These are phyloP conservation scores for Astraeus odoratus DNA, from an alignment of 768 basidiomycete genomes.

Conservation along the genomic window DNA sequence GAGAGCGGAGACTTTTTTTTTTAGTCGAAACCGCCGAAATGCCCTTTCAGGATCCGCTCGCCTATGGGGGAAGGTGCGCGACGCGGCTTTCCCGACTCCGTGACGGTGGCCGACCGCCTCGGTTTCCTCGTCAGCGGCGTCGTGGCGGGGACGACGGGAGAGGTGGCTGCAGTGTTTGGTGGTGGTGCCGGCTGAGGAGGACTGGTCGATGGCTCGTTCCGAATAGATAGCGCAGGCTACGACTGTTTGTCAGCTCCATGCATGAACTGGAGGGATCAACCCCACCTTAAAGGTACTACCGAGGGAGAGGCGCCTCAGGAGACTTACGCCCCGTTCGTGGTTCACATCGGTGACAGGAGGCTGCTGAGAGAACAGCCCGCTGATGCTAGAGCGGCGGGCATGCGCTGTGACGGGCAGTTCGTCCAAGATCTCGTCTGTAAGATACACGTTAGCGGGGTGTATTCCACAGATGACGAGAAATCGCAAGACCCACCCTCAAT, in stretches of 20 bases:
- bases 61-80: constrained; percentile 85
- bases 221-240: too few species aligned
- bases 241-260: constrained; percentile 7
- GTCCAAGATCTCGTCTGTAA: constrained; percentile 33
- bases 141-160: constrained; percentile 9
- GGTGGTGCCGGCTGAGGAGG: constrained; percentile 37
- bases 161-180: constrained; percentile 42
- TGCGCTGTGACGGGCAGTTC: constrained; percentile 40
- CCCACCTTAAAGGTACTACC: constrained; percentile 55
- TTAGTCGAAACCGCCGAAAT: constrained; percentile 86
- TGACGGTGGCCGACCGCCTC: constrained; percentile 56
- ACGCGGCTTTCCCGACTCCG: constrained; percentile 41
- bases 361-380: constrained; percentile 45
- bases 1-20: constrained; percentile 2
- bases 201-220: constrained; percentile 16
- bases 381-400: constrained; percentile 56
- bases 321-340: constrained; percentile 60
- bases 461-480: background rate
- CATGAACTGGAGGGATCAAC: constrained; percentile 14
- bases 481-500: constrained; percentile 46
- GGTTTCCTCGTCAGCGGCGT: constrained; percentile 27
- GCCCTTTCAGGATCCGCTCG: constrained; percentile 84
- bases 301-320: constrained; percentile 71
- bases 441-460: background rate
- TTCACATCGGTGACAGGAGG: constrained; percentile 40